Percentiles rank a stretch among this genome's conserved stretches.
Evolutionary conservation across 495 filamentous ascomycete species (phyloP).

Genomic region (Podospora pseudocomata): DNA sequence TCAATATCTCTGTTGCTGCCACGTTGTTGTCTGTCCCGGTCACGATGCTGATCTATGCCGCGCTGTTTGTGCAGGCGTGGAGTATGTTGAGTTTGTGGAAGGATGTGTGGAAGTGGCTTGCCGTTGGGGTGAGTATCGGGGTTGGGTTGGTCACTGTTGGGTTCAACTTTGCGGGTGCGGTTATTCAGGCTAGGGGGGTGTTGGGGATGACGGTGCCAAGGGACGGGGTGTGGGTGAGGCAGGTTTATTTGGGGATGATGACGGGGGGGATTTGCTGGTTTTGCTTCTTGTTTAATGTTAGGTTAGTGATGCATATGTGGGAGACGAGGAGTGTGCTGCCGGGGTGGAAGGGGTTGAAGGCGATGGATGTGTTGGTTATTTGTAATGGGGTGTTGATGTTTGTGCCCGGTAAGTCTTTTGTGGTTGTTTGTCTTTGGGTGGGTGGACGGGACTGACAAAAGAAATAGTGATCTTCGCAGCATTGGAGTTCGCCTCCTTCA

Average conservation of each 20-base stretch:
- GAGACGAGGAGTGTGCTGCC: constrained; percentile 32
- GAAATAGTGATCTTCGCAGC: constrained; percentile 64
- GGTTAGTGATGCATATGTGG: constrained; percentile 55
- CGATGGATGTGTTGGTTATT: constrained; percentile 40
- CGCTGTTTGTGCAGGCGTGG: constrained; percentile 69
- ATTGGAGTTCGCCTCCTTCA: constrained; percentile 50
- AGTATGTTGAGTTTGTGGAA: constrained; percentile 55
- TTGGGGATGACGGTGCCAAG: constrained; percentile 26
- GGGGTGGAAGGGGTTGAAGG: constrained; percentile 23
- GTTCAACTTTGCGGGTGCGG: constrained; percentile 56
- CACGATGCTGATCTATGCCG: constrained; percentile 57
- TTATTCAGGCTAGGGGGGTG: constrained; percentile 55
- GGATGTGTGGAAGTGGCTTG: constrained; percentile 32
- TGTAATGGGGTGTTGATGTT: constrained; percentile 52
- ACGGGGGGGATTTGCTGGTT: constrained; percentile 72
- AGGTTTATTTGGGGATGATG: constrained; percentile 51
- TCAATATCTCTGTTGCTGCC: constrained; percentile 50
- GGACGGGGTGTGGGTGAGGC: constrained; percentile 44
- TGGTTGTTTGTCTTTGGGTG: not conserved
- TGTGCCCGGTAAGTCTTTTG: constrained; percentile 62
- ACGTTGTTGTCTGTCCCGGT: constrained; percentile 56
- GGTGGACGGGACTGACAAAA: constrained; percentile 4
- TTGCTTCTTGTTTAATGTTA: constrained; percentile 65
- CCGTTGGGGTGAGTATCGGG: constrained; percentile 48
- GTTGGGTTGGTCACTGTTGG: constrained; percentile 56